These are phyloP conservation scores for Phytopythium delawarense DNA, from an alignment of 352 stramenopile species.

Conservation along the genomic window DNA sequence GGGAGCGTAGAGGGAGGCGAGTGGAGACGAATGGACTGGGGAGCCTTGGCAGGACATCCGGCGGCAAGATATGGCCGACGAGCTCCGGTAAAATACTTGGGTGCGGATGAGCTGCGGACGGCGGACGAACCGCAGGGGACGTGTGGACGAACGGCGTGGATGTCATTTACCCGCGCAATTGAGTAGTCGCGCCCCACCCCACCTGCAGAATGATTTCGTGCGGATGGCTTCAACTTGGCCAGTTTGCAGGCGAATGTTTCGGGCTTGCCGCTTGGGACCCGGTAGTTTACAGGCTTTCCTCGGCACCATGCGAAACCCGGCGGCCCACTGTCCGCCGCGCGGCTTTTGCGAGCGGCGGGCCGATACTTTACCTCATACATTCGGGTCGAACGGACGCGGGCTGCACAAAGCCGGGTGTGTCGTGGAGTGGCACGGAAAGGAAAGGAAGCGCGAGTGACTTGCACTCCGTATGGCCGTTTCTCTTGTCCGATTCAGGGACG, in stretches of 20 bases:
- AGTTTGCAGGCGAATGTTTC: too few relatives aligned
- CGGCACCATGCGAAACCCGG: not conserved
- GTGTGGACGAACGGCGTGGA: too few relatives aligned
- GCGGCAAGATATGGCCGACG: not conserved
- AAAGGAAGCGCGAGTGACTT: not conserved
- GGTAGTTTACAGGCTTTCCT: not conserved
- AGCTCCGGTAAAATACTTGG: not conserved
- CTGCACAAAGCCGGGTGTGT: not conserved
- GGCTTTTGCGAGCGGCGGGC: not conserved
- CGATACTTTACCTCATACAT: constrained; percentile 1
- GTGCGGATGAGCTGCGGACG: not conserved
- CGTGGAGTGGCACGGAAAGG: not conserved
- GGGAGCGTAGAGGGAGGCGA: not conserved
- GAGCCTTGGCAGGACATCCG: not conserved
- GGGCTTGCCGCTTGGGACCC: too few relatives aligned
- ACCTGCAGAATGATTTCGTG: too few relatives aligned
- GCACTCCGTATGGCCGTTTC: not conserved
- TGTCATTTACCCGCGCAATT: too few relatives aligned
- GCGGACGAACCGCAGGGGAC: too few relatives aligned
- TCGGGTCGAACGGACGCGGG: not conserved
- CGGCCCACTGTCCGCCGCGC: not conserved
- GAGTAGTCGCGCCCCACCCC: too few relatives aligned
- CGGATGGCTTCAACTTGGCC: too few relatives aligned
- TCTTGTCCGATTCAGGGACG: not conserved
- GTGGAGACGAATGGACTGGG: not conserved